These are phyloP conservation scores for Suillus sp. DNA, from an alignment of 768 basidiomycete genomes.

Conservation along the genomic window DNA sequence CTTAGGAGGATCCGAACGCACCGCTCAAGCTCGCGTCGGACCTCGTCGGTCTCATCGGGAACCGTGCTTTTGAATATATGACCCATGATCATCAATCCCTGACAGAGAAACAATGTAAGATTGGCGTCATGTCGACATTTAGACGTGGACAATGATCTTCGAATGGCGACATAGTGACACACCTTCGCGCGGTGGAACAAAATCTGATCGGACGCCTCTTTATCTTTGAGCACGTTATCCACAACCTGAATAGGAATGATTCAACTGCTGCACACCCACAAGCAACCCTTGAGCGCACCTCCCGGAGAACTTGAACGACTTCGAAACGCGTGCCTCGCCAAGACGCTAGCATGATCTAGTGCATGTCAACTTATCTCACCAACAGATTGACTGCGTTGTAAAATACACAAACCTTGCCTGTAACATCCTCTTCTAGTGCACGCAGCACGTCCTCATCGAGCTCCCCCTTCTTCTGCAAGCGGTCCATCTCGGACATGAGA, in stretches of 20 bases:
- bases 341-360: conserved; percentile 88
- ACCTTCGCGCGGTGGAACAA: conserved; percentile 88
- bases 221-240: conserved; percentile 84
- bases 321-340: conserved; percentile 98
- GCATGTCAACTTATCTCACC: conserved; percentile 7
- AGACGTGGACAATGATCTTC: background rate
- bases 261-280: conserved; percentile 14
- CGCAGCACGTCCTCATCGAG: conserved; percentile 82
- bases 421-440: conserved; percentile 89
- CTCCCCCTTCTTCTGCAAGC: conserved; percentile 86
- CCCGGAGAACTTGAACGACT: conserved; percentile 86
- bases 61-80: conserved; percentile 83
- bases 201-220: conserved; percentile 66
- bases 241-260: conserved; percentile 51
- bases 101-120: background rate
- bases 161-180: conserved; percentile 12
- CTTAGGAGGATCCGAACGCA: conserved; percentile 38
- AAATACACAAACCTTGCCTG: conserved; percentile 67
- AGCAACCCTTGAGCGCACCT: conserved; percentile 38
- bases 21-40: conserved; percentile 93
- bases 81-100: conserved; percentile 89
- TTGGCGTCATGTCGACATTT: conserved; percentile 9
- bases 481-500: conserved; percentile 78
- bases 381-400: background rate
- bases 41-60: conserved; percentile 92